Percentiles rank a stretch among this genome's conserved stretches.
phyloP scores from a whole-genome alignment of 164 flowering plant species.

The Aristolochia contorta region DNA sequence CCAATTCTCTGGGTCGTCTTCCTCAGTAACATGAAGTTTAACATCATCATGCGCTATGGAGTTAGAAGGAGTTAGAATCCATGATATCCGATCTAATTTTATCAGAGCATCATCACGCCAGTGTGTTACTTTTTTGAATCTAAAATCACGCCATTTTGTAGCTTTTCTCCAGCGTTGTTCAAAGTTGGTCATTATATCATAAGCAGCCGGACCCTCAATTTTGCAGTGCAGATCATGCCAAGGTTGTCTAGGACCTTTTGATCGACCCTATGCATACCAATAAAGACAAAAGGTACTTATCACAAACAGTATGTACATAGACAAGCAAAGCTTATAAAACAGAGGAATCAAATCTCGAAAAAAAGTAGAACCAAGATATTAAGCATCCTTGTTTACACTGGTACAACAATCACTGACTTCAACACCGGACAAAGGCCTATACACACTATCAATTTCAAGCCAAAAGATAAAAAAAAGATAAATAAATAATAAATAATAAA shows the following conservation, averaged over 20 bases:
- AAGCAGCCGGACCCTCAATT: conserved; percentile 80
- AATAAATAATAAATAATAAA: no score
- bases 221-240: conserved; percentile 88
- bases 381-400: no score
- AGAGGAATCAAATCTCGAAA: no score
- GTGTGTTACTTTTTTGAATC: conserved; percentile 37
- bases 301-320: no score
- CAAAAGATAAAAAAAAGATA: no score
- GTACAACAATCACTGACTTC: no score
- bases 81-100: conserved; percentile 65
- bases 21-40: conserved; percentile 19
- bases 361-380: no score
- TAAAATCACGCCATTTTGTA: conserved; percentile 51
- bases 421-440: no score
- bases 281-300: background rate
- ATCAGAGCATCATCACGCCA: conserved; percentile 74
- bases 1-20: conserved; percentile 43
- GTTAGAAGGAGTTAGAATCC: conserved; percentile 45
- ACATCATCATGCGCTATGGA: conserved; percentile 27
- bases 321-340: no score
- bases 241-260: conserved; percentile 63
- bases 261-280: conserved; percentile 20
- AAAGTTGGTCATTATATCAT: conserved; percentile 63
- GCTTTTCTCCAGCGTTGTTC: conserved; percentile 78
- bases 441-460: no score